Evolutionary conservation across 1,139 yeast genomes (phyloP), one percentile per base, ranked within the genome.

Genomic region (Yamadazyma dushanensis): DNA sequence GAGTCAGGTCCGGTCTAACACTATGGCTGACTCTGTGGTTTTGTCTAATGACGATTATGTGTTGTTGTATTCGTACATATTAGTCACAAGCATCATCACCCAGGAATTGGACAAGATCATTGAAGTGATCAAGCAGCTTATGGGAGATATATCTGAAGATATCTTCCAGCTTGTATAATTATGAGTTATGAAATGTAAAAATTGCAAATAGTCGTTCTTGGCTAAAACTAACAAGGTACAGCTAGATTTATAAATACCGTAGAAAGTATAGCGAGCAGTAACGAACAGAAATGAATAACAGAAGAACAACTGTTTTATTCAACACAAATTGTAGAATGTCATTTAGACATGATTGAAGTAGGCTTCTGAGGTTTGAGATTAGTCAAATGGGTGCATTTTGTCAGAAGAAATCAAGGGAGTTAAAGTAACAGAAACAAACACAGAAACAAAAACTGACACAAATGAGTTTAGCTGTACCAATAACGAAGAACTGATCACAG

Each of bases 41-140:
- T 61, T 70, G 53, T 69, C 69, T 16, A 75, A 76, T 46, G 85
- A 82, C 42, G 95, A 85, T 51, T 86, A 83, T 51, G 87, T 86
- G 20, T 60, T 86, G 45, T 66, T 86, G 36, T 86, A 85, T 50
- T 79, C 92, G 1, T 86, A 85, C 53, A 74, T 82, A 30, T 67
- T 86, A 54, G 90, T 84, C 23, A 80, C 90, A 0, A 70, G 82
- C 20, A 74, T 82, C 4, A 78, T 86, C 30, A 72, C 83, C 1
- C 76, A 76, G 36, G 88, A 83, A 53, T 60, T 86, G 47, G 80
- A 82, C 40, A 70, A 62, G 29, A 73, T 86, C 26, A 70, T 83
- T 32, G 61, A 58, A 1, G 60, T 71, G 23, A 70, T 83, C 31
- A 78, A 77, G 33, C 74, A 73, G 8, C 57, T 85, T 16, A 76